Evolutionary conservation across 768 basidiomycete species (phyloP).

Genomic region (Lactarius pseudohatsudake): DNA sequence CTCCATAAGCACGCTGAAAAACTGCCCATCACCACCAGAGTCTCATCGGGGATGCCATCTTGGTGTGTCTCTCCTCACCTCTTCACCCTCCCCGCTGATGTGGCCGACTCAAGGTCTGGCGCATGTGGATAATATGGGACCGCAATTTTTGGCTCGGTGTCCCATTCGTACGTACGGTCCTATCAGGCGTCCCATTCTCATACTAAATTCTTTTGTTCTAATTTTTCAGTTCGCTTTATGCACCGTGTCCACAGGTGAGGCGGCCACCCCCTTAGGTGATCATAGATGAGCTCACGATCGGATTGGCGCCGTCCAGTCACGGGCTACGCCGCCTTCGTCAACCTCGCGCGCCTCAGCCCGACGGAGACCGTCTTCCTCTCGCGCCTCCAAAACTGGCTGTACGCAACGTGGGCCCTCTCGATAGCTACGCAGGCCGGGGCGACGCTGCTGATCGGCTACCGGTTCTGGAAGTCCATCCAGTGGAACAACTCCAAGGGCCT

Average conservation of each 20-base stretch:
- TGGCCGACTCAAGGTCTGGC: slow-evolving; percentile 22
- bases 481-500: not conserved
- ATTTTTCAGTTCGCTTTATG: slow-evolving; percentile 5
- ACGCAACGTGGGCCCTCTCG: slow-evolving; percentile 20
- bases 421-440: slow-evolving; percentile 23
- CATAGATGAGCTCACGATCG: too few relatives aligned
- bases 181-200: not conserved
- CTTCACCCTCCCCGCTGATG: not conserved
- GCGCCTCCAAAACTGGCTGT: slow-evolving; percentile 13
- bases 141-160: slow-evolving; percentile 9
- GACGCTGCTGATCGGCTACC: slow-evolving; percentile 21
- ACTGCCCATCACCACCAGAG: not conserved
- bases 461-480: slow-evolving; percentile 5
- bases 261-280: too few relatives aligned
- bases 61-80: slow-evolving; percentile 1
- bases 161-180: slow-evolving; percentile 18
- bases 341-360: not conserved
- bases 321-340: slow-evolving; percentile 10
- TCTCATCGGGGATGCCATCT: slow-evolving; percentile 23
- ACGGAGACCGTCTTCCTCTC: not conserved
- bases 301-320: slow-evolving; percentile 1
- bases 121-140: slow-evolving; percentile 23
- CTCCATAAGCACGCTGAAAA: not conserved
- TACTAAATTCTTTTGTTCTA: not conserved
- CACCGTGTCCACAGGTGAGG: slow-evolving; percentile 5